Evolutionary conservation across 176 grass and related monocot genomes (phyloP).

Genomic region (bread wheat (Triticum aestivum)): DNA sequence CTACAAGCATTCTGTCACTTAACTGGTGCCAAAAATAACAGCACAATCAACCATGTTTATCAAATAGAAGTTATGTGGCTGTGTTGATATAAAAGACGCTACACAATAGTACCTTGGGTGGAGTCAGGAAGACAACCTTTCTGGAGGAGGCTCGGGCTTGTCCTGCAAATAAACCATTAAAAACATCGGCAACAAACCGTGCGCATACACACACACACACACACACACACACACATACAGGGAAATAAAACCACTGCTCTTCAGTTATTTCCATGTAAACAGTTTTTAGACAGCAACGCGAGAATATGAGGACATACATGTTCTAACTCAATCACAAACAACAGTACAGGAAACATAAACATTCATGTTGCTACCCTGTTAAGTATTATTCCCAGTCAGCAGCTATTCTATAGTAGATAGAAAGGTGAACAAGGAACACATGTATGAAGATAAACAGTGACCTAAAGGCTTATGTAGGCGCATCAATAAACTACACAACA

Average conservation of each 20-base stretch:
- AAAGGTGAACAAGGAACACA: too few relatives aligned
- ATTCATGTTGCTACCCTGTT: background rate
- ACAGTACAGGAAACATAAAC: background rate
- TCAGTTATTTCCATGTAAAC: background rate
- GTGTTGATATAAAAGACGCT: background rate
- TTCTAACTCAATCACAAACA: background rate
- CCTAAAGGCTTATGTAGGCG: too few relatives aligned
- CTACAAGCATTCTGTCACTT: background rate
- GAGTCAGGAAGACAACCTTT: constrained; percentile 88
- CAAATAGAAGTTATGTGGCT: background rate
- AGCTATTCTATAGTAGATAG: too few relatives aligned
- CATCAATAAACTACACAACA: too few relatives aligned
- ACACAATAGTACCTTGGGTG: constrained; percentile 55
- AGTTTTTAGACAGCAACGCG: background rate
- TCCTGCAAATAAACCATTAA: constrained; percentile 50
- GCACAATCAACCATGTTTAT: background rate
- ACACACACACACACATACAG: background rate
- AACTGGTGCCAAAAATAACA: background rate
- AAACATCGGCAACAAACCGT: background rate
- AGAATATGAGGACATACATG: too few relatives aligned
- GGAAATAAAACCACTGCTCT: background rate
- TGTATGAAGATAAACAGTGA: background rate
- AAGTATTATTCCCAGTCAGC: background rate
- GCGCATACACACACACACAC: too few relatives aligned
- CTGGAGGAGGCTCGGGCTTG: constrained; percentile 74